Percentiles rank a stretch among this genome's conserved stretches.
phyloP scores from a whole-genome alignment of 228 moss, liverwort and hornwort species.

The Sphagnum fallax region DNA sequence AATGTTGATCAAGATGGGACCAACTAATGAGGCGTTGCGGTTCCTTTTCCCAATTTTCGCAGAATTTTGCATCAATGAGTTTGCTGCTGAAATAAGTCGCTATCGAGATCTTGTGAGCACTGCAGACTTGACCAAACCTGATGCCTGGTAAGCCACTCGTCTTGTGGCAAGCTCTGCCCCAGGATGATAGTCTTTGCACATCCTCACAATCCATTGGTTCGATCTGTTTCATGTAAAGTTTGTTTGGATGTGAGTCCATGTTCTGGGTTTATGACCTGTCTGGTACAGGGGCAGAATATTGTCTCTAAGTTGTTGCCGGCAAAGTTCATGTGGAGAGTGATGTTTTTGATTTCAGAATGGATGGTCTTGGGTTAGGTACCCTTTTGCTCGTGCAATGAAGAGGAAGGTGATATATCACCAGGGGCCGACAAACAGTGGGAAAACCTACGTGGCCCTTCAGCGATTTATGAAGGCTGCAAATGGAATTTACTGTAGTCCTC shows the following conservation, averaged over 20 bases:
- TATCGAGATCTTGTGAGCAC: slow-evolving; percentile 94
- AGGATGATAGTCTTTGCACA: not conserved
- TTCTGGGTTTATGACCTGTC: too few species aligned
- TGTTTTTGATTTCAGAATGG: too few species aligned
- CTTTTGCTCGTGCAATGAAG: slow-evolving; percentile 92
- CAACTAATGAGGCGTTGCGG: slow-evolving; percentile 47
- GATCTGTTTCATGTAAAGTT: too few species aligned
- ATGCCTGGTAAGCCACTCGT: slow-evolving; percentile 61
- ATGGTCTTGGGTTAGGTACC: slow-evolving; percentile 49
- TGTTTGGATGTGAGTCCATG: too few species aligned
- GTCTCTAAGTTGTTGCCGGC: too few species aligned
- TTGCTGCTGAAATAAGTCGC: slow-evolving; percentile 76
- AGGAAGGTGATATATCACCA: slow-evolving; percentile 85
- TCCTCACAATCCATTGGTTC: too few species aligned
- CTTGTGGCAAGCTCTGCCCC: not conserved
- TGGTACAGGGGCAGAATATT: too few species aligned
- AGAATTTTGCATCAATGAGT: slow-evolving; percentile 79
- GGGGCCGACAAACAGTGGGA: slow-evolving; percentile 98
- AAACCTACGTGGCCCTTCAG: slow-evolving; percentile 86
- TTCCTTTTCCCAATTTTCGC: slow-evolving; percentile 83
- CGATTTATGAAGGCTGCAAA: slow-evolving; percentile 80
- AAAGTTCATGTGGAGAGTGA: too few species aligned
- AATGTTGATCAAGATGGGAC: slow-evolving; percentile 42
- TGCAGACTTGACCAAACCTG: slow-evolving; percentile 95
- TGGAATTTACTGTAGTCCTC: slow-evolving; percentile 98